Base-by-base conservation (phyloP, 441 rosid species). In the Lepidium campestre region DNA sequence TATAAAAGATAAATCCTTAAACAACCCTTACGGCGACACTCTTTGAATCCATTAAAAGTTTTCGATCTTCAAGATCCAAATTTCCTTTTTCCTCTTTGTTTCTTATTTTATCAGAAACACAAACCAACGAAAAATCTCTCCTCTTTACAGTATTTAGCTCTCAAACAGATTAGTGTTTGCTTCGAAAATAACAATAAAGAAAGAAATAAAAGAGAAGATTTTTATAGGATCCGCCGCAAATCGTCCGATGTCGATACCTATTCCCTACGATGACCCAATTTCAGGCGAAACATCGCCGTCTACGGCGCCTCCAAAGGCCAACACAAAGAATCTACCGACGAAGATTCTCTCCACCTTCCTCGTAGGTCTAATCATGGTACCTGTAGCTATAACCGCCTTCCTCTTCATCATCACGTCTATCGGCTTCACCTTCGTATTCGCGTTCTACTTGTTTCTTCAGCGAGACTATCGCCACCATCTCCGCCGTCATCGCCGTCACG, bases 381-480 rank as follows among this genome's bases (percentile, higher is more conserved):
- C 76, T 41, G 35, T 72, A 41, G 67, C 71, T 11, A 65, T 88
- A 37, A 85, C 86, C 40, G 65, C 86, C 15, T 70, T 87, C 55
- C 83, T 88, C 84, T 85, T 84, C 82, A 72, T 89, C 67, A 71
- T 92, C 77, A 83, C 87, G 62, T 79, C 85, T 74, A 77, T 87
- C 44, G 80, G 87, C 67, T 80, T 83, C 60, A 64, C 73, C 54
- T 83, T 83, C 72, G 79, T 85, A 75, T 66, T 82, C 44, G 79
- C 86, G 56, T 79, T 84, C 61, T 79, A 75, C 78, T 72, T 74
- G 48, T 77, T 75, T 56, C 75, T 77, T 63, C 74, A 81, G 55
- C 75, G 80, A 31, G 80, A 68, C 56, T 68, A 57, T 63, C 82
- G 76, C 62, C 74, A 74, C 67, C 80, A 74, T 44, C 82, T 73